Evolutionary conservation across 106 monocot species (phyloP).

Genomic region (Amphibolis antarctica): DNA sequence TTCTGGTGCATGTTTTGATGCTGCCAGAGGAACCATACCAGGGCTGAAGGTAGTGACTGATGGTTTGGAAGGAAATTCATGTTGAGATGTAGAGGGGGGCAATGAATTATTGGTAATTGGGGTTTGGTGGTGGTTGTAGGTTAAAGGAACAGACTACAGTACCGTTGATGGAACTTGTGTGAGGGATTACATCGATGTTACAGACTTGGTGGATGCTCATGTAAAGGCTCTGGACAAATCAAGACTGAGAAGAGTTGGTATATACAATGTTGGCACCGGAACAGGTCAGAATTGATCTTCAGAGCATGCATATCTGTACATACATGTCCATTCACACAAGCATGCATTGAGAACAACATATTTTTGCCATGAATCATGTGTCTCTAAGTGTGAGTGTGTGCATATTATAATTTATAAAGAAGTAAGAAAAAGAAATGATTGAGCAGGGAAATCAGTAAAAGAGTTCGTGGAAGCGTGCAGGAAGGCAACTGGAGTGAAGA

Average conservation of each 20-base stretch:
- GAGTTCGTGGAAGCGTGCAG: constrained; percentile 32
- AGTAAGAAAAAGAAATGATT: neutral
- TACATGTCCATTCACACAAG: too few relatives aligned
- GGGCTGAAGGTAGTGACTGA: constrained; percentile 22
- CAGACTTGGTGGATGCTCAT: constrained; percentile 28
- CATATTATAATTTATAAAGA: too few relatives aligned
- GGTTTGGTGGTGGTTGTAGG: constrained; percentile 1
- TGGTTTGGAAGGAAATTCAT: neutral
- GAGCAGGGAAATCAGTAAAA: constrained; percentile 23
- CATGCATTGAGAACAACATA: too few relatives aligned
- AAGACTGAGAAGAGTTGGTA: constrained; percentile 15
- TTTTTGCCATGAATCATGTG: neutral
- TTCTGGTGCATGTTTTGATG: constrained; percentile 31
- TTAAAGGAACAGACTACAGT: constrained; percentile 18
- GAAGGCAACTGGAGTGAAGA: constrained; percentile 13
- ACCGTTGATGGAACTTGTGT: constrained; percentile 22
- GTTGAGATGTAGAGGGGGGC: too few relatives aligned
- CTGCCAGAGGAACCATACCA: constrained; percentile 17
- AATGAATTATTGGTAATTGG: neutral
- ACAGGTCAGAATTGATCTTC: constrained; percentile 8
- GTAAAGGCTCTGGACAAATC: constrained; percentile 26
- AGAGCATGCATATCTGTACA: too few relatives aligned
- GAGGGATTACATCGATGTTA: constrained; percentile 31
- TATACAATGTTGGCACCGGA: constrained; percentile 27
- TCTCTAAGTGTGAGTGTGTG: too few relatives aligned